Base-by-base conservation (phyloP, 352 stramenopile genomes). In the Albugo laibachii region DNA sequence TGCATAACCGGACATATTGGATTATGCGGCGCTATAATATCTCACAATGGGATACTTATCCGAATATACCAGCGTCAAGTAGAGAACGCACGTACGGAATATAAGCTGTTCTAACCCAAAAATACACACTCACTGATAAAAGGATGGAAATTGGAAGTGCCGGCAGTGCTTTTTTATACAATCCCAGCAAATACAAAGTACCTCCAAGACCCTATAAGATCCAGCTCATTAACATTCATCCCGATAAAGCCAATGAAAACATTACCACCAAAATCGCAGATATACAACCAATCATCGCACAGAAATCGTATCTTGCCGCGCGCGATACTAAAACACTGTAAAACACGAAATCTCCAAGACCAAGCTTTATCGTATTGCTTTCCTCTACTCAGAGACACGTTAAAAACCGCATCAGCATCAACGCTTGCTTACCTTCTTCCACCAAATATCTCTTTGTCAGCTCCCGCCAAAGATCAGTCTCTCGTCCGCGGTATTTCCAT, bases 291-390 rank as follows among this genome's bases (percentile, higher is more conserved):
- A 93, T 68, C 73, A 97, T 97, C 14, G 92, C 80, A 13, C 86
- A 85, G 54, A 98, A 97, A 44, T 96, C 93, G 52, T 92, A 95
- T 51, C 95, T 83, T 15, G 92, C 92, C 18, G 95, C 95, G 35
- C 95, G 92, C 34, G 91, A 95, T 20, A 98, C 92, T 24, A 99
- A 66, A 2, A 99, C 83, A 41, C 80, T 97, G 65, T 99, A 99
- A 58, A 99, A 99, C 20, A 99, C 94, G 59, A 99, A 99, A 62
- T 99, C 95, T 10, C 95, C 95, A n/a, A 97, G 66, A 11, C 91
- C 91, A 13, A 97, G 71, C 53, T 95, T 88, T 49, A 97, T 96
- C 20, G 80, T 93, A 45, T 84, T 87, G 24, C 78, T 62, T 20
- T 65, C 64, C 16, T 85, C 68, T 82, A 40, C 13, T 38, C 5